phyloP scores from a whole-genome alignment of 176 grass and related monocot species.

The Bromus sterilis region DNA sequence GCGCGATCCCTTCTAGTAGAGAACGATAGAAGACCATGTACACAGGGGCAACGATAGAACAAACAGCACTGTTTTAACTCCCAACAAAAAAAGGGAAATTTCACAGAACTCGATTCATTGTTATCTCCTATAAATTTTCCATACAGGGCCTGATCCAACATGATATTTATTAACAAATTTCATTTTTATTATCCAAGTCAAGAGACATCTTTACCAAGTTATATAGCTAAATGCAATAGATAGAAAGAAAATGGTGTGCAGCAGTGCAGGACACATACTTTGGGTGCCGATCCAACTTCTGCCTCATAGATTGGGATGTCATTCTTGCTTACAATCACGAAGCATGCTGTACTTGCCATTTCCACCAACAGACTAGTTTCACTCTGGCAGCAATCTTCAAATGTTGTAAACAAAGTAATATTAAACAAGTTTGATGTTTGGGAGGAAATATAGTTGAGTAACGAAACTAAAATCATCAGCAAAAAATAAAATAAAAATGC shows the following conservation, averaged over 20 bases:
- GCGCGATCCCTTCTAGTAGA: too few relatives aligned
- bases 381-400: not conserved
- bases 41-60: not conserved
- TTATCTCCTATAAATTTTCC: not conserved
- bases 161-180: conserved; percentile 23
- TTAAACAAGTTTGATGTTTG: not conserved
- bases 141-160: not conserved
- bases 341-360: conserved; percentile 90
- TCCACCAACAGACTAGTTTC: not conserved
- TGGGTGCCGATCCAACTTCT: conserved; percentile 66
- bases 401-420: not conserved
- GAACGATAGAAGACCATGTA: not conserved
- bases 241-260: conserved; percentile 19
- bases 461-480: too few relatives aligned
- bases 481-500: not conserved
- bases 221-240: conserved; percentile 9
- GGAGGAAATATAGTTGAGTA: not conserved
- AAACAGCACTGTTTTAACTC: not conserved
- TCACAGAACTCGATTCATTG: not conserved
- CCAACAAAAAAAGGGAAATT: not conserved
- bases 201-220: not conserved
- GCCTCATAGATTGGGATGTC: conserved; percentile 87
- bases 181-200: not conserved
- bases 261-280: conserved; percentile 12
- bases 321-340: conserved; percentile 82